Evolutionary conservation across 2,329 filamentous ascomycete species (phyloP), one percentile per base, ranked within the genome.

Genomic region (Dactylellina haptotyla): DNA sequence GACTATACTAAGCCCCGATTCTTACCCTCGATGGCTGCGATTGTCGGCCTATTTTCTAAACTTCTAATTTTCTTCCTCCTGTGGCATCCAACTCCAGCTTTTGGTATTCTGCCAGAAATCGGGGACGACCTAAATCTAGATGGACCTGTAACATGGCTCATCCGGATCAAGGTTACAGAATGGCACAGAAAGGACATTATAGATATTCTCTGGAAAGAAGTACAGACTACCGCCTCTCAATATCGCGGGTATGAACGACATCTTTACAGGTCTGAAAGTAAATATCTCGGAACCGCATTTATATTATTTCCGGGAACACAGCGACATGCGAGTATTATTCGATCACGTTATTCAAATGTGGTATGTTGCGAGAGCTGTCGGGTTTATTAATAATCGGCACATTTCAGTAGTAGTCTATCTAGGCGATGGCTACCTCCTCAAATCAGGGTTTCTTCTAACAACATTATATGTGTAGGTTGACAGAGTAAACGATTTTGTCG

Each of bases 231-330:
- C 30, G 23, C 34, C 12, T n/a, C 2, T 2, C 26, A 18, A 1
- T 57, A 43, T 28, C 53, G 20, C 3, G 37, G 34, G 18, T 28
- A 28, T 28, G 30, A 51, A 26, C 18, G 41, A 6, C 57, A 62
- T 62, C 43, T 62, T 16, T 41, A 50, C 16, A 48, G 30, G 16
- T 32, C 3, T 6, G n/a, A 32, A 14, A 34, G 28, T 26, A 50
- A 30, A 5, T 25, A 50, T 4, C 32, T 62, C 9, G 57, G 57
- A 14, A 50, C 34, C 4, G 8, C 14, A 1, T 28, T 50, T 18
- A 39, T 62, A 4, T 14, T 41, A 3, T 62, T 62, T 30, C 43
- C 45, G 8, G 57, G 16, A 9, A 62, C 57, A 12, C 14, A 10
- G n/a, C 3, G 37, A 23, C 37, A 62, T 12, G 32, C 30, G 4